A percentile compares a stretch with the other conserved stretches of the same genome.
These are phyloP conservation scores for Panicum miliaceum DNA, from an alignment of 176 grass and related monocot genomes.

Conservation along the genomic window DNA sequence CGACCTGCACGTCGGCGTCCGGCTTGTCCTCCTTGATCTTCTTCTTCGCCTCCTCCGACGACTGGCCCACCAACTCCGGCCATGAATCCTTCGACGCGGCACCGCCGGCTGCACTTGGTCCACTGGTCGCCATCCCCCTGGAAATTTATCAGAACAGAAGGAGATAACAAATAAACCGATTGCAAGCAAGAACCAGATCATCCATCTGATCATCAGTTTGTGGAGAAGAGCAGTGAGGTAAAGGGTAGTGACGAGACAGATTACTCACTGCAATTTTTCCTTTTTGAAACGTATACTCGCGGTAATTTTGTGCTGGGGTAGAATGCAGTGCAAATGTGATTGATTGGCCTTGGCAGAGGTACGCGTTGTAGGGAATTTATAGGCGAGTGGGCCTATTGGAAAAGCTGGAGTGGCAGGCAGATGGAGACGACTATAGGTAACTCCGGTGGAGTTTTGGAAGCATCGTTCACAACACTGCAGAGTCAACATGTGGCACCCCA, in stretches of 20 bases:
- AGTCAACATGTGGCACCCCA: constrained; percentile 21
- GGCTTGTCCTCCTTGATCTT: constrained; percentile 52
- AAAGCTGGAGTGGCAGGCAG: background rate
- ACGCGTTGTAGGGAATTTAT: background rate
- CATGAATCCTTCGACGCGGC: constrained; percentile 13
- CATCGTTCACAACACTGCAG: background rate
- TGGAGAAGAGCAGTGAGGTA: background rate
- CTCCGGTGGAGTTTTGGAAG: constrained; percentile 3
- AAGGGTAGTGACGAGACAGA: background rate
- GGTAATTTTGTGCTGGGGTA: background rate
- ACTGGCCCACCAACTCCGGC: constrained; percentile 56
- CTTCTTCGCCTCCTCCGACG: constrained; percentile 51
- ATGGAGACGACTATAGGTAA: background rate
- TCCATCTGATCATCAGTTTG: background rate
- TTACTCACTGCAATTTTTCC: background rate
- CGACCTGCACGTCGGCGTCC: constrained; percentile 33
- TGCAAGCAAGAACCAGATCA: background rate
- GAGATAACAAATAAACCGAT: background rate
- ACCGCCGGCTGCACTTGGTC: background rate
- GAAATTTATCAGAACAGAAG: background rate
- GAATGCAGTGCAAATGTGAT: background rate
- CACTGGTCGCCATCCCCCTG: constrained; percentile 34
- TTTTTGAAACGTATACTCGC: background rate
- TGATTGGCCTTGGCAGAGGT: background rate
- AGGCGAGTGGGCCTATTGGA: background rate